These are phyloP conservation scores for Xerocomus brunneocitrinus DNA, from an alignment of 768 basidiomycete species.

Conservation along the genomic window DNA sequence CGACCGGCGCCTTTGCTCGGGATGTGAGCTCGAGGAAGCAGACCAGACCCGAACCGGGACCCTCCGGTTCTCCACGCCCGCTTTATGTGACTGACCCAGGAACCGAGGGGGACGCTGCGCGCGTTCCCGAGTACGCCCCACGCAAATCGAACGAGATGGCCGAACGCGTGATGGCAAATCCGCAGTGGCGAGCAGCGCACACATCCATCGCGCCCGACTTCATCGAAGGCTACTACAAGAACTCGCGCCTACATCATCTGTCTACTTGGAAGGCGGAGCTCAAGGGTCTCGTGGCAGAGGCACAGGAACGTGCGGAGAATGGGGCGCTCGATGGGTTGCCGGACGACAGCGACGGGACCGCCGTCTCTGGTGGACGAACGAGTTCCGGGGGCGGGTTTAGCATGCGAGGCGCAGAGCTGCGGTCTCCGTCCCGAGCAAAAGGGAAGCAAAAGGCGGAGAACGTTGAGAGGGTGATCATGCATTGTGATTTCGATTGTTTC, in stretches of 20 bases:
- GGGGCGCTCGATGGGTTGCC: constrained; percentile 15
- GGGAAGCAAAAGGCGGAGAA: constrained; percentile 50
- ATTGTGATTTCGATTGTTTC: constrained; percentile 95
- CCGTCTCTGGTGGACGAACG: neutral
- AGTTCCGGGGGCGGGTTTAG: constrained; percentile 33
- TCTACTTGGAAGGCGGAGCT: constrained; percentile 92
- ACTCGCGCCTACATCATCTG: constrained; percentile 90
- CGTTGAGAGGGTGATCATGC: constrained; percentile 71
- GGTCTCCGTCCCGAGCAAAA: constrained; percentile 45
- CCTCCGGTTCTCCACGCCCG: constrained; percentile 12
- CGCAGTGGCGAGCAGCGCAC: constrained; percentile 82
- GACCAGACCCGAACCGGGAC: neutral
- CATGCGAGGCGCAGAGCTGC: constrained; percentile 49
- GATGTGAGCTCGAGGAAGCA: constrained; percentile 3
- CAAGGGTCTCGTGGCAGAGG: constrained; percentile 69
- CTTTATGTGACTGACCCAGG: constrained; percentile 41
- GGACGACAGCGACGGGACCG: neutral
- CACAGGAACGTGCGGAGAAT: constrained; percentile 65
- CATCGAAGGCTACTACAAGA: constrained; percentile 77
- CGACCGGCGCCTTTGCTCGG: neutral
- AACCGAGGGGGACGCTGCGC: constrained; percentile 39
- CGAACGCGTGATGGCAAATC: constrained; percentile 73
- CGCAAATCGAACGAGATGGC: constrained; percentile 68
- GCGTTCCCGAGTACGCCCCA: constrained; percentile 62
- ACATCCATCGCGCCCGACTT: constrained; percentile 86